Conservation (phyloP, 1,139 yeast species). For the Arxiozyma telluris region DNA sequence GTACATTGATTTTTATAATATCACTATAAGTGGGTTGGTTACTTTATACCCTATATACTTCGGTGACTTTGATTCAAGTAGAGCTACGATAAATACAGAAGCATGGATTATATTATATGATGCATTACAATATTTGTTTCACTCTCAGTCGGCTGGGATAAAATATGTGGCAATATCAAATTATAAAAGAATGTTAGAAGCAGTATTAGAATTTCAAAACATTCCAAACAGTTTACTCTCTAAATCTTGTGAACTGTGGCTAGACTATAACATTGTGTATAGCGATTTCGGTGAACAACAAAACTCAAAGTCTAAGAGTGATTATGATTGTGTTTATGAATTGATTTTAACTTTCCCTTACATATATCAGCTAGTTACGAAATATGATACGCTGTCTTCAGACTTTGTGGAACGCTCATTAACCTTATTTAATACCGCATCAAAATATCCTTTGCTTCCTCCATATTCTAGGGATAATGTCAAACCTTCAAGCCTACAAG, state of each 20-base stretch:
- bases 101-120: slow-evolving; percentile 23
- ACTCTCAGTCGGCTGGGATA: slow-evolving; percentile 36
- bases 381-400: slow-evolving; percentile 22
- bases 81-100: slow-evolving; percentile 6
- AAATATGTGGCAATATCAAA: slow-evolving; percentile 38
- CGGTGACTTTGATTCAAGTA: slow-evolving; percentile 10
- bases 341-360: slow-evolving; percentile 44
- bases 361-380: slow-evolving; percentile 34
- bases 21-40: slow-evolving; percentile 30
- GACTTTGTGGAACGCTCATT: slow-evolving; percentile 39
- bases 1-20: slow-evolving; percentile 23
- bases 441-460: slow-evolving; percentile 60
- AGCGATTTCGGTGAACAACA: slow-evolving; percentile 38
- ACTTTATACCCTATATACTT: slow-evolving; percentile 28
- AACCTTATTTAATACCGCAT: slow-evolving; percentile 46
- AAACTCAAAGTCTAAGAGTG: slow-evolving; percentile 33
- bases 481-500: slow-evolving; percentile 49
- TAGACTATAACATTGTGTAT: slow-evolving; percentile 47
- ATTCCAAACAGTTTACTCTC: slow-evolving; percentile 35
- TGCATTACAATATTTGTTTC: slow-evolving; percentile 15
- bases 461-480: slow-evolving; percentile 38
- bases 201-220: slow-evolving; percentile 38
- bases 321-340: slow-evolving; percentile 49
- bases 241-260: slow-evolving; percentile 57
- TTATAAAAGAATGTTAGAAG: slow-evolving; percentile 46